Evolutionary conservation across 805 yeast species (phyloP), one percentile per base, ranked within the genome.

Genomic region (Schwanniomyces yamadae): DNA sequence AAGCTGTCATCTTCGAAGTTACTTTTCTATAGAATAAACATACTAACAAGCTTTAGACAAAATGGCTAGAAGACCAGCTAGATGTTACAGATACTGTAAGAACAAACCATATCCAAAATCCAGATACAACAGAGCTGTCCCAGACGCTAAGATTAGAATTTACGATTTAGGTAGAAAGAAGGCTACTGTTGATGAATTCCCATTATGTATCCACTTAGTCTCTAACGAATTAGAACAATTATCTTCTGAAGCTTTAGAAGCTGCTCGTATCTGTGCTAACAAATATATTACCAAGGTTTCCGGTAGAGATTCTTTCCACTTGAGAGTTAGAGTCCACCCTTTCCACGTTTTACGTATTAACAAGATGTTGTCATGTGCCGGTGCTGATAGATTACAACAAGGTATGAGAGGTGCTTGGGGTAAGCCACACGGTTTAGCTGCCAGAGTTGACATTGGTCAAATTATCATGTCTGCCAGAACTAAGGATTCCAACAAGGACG

Each of bases 341-440:
- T 93, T 86, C 98, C 99, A 93, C 83, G 99, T 93, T 59, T 83
- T 93, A 74, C 85, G 99, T 79, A 93, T 93, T 82, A 93, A 93
- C 93, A 93, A 93, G 88, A 93, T 93, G 99, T 89, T 93, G 96
- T 93, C 99, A 69, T 93, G 99, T 82, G 99, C 99, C 80, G 99
- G 99, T 87, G 99, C 99, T 72, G 99, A 93, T 91, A 89, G 99
- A 86, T 84, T 93, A 78, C 99, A 93, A 81, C 98, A 93, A 80
- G 99, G 99, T 90, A 93, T 93, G 99, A 91, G 99, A 88, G 95
- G 95, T 82, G 99, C 99, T 71, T 93, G 98, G 98, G 99, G 99
- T 89, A 93, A 93, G 82, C 99, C 99, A 66, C 96, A 90, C 65
- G 99, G 99, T 82, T 80, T 89, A 66, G 99, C 98, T 63, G 99